These are phyloP conservation scores for Aspergillaceae sp. DNA, from an alignment of 2,329 filamentous ascomycete genomes.

Conservation along the genomic window DNA sequence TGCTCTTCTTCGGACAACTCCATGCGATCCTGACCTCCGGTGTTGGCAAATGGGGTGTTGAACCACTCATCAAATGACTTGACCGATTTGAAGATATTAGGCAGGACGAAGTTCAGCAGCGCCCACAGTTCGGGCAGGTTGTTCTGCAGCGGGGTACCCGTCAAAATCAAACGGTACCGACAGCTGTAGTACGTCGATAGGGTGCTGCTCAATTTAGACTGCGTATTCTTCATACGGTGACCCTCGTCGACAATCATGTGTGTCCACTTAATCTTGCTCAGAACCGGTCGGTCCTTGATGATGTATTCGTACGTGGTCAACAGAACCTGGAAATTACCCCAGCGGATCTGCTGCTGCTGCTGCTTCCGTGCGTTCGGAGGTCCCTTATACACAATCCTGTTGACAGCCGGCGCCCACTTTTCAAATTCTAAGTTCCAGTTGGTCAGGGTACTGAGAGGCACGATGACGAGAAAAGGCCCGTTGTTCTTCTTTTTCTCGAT, in stretches of 20 bases:
- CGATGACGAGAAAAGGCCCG: constrained; percentile 92
- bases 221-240: constrained; percentile 98
- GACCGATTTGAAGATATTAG: constrained; percentile 97
- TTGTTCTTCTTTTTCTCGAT: constrained; percentile 91
- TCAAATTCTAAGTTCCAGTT: constrained; percentile 99
- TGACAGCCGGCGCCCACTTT: constrained; percentile 89
- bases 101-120: constrained; percentile 94
- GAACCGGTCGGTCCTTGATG: constrained; percentile 91
- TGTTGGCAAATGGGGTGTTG: constrained; percentile 98
- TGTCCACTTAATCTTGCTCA: constrained; percentile 99
- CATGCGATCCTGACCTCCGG: constrained; percentile 96
- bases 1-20: constrained; percentile 99
- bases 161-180: constrained; percentile 91
- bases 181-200: constrained; percentile 93
- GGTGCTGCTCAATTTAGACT: constrained; percentile 91
- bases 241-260: constrained; percentile 99
- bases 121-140: constrained; percentile 95
- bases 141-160: constrained; percentile 94
- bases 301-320: constrained; percentile 99
- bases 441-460: constrained; percentile 90
- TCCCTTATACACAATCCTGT: constrained; percentile 91
- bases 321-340: constrained; percentile 89
- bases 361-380: constrained; percentile 79
- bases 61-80: constrained; percentile 99
- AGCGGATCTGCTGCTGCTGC: constrained; percentile 88